Evolutionary conservation across 805 yeast species (phyloP).

Genomic region (Nakazawaea siamensis): DNA sequence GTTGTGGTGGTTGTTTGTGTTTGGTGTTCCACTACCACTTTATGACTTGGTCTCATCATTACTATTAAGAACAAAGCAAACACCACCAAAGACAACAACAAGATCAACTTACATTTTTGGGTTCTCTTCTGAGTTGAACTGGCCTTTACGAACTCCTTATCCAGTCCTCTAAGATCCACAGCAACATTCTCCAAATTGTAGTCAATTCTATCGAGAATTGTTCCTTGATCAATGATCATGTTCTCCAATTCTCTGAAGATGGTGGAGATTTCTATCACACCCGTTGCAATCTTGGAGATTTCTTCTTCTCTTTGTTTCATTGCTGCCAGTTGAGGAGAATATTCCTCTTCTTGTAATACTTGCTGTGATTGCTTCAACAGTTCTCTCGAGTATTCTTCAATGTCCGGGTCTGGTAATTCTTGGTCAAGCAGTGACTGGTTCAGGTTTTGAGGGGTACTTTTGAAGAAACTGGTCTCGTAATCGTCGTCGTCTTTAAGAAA

Average conservation of each 20-base stretch:
- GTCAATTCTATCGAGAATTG: conserved; percentile 87
- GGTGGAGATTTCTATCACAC: conserved; percentile 86
- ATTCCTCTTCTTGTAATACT: conserved; percentile 16
- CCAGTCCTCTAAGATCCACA: conserved; percentile 67
- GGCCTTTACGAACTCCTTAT: conserved; percentile 69
- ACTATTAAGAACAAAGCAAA: conserved; percentile 64
- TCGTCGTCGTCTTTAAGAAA: conserved; percentile 71
- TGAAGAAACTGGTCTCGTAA: conserved; percentile 26
- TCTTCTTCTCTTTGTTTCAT: conserved; percentile 74
- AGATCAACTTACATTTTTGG: conserved; percentile 82
- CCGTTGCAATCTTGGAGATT: conserved; percentile 85
- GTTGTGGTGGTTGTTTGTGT: not conserved
- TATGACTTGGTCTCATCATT: conserved; percentile 54
- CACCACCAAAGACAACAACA: conserved; percentile 64
- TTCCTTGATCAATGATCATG: conserved; percentile 92
- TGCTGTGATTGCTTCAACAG: conserved; percentile 41
- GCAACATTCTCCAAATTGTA: conserved; percentile 82
- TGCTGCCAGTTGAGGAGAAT: conserved; percentile 16
- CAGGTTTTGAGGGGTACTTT: too few species aligned
- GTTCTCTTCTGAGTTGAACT: conserved; percentile 78
- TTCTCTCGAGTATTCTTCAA: conserved; percentile 45
- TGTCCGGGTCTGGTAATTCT: conserved; percentile 26
- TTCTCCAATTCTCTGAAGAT: conserved; percentile 91
- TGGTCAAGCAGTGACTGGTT: conserved; percentile 21
- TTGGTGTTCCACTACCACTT: conserved; percentile 1